Conservation (phyloP, 1,139 yeast genomes). For the Pichia sp. region DNA sequence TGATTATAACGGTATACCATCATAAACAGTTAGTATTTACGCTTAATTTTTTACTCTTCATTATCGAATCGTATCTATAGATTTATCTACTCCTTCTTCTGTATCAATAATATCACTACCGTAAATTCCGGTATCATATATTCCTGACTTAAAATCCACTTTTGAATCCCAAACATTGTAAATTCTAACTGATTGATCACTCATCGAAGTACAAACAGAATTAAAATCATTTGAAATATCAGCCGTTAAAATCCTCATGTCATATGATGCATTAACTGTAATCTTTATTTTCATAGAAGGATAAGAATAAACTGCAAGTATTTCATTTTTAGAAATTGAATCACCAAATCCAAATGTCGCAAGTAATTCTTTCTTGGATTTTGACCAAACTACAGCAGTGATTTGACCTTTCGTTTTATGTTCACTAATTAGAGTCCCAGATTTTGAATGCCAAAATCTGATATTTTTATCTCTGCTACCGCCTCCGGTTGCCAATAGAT, state of each 20-base stretch:
- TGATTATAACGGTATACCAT: conserved; percentile 63
- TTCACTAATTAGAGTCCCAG: conserved; percentile 62
- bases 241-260: conserved; percentile 58
- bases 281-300: conserved; percentile 51
- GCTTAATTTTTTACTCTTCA: too few relatives aligned
- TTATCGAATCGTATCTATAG: conserved; percentile 5
- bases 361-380: conserved; percentile 51
- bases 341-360: conserved; percentile 81
- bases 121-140: conserved; percentile 38
- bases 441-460: conserved; percentile 75
- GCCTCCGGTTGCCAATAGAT: conserved; percentile 74
- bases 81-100: conserved; percentile 43
- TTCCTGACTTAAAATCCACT: conserved; percentile 32
- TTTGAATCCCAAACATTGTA: conserved; percentile 58
- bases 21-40: conserved; percentile 25
- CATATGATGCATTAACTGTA: conserved; percentile 47
- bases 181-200: conserved; percentile 69
- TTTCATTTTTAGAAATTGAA: conserved; percentile 32
- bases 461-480: conserved; percentile 68
- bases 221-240: conserved; percentile 57
- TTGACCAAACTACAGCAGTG: conserved; percentile 75
- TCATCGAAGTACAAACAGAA: conserved; percentile 64
- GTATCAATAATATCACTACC: conserved; percentile 57
- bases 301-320: conserved; percentile 56
- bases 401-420: conserved; percentile 63